Percentiles rank a stretch among this genome's conserved stretches.
Evolutionary conservation across 2,329 filamentous ascomycete genomes (phyloP).

Genomic region (Dactylellina leptospora): DNA sequence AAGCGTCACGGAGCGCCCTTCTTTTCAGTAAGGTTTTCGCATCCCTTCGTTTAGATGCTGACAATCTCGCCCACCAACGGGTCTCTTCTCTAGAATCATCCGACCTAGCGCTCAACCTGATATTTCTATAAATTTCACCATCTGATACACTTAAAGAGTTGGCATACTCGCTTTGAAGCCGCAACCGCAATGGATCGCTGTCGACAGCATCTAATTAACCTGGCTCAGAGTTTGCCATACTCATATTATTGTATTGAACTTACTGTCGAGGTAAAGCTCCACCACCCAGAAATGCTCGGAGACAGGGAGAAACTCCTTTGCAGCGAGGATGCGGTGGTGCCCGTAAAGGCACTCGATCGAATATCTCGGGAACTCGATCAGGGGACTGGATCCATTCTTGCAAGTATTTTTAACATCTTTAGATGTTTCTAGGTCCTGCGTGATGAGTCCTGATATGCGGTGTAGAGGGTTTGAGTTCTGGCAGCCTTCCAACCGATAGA

Average conservation of each 20-base stretch:
- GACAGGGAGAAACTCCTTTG: neutral
- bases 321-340: neutral
- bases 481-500: neutral
- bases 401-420: neutral
- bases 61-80: slow-evolving; percentile 3
- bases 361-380: neutral
- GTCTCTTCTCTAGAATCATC: neutral
- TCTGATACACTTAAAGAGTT: too few species aligned
- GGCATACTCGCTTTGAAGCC: slow-evolving; percentile 10
- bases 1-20: neutral
- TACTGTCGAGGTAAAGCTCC: neutral
- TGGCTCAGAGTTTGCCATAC: too few species aligned
- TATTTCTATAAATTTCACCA: neutral
- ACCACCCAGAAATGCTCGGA: neutral
- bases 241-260: too few species aligned
- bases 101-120: neutral
- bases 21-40: neutral
- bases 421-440: neutral
- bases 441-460: neutral
- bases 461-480: neutral
- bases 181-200: neutral
- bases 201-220: neutral
- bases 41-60: slow-evolving; percentile 5
- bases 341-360: slow-evolving; percentile 1
- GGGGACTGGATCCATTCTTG: neutral